Percentiles rank a stretch among this genome's conserved stretches.
Evolutionary conservation across 164 flowering plant genomes (phyloP).

Genomic region (Liriodendron chinense): DNA sequence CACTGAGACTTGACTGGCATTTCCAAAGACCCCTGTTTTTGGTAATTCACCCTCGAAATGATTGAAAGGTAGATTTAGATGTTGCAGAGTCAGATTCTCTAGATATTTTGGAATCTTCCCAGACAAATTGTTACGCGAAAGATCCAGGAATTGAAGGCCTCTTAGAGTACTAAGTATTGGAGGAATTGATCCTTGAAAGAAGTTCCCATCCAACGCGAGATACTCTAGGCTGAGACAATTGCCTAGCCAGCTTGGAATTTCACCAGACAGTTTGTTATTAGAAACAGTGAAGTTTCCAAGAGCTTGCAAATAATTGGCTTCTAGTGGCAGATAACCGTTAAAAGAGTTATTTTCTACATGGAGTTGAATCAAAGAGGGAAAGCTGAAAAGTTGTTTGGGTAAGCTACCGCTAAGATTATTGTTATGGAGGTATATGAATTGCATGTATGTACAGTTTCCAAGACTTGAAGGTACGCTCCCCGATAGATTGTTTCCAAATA

Average conservation of each 20-base stretch:
- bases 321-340: background rate
- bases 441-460: background rate
- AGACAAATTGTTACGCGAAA: background rate
- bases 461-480: conserved; percentile 14
- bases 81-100: background rate
- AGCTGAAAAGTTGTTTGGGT: background rate
- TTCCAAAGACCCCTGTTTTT: background rate
- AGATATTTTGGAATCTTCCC: background rate
- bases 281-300: background rate
- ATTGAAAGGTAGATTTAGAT: background rate
- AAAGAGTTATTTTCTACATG: background rate
- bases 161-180: background rate
- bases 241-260: background rate
- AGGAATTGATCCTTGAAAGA: background rate
- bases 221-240: background rate
- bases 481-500: conserved; percentile 7
- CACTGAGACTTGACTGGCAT: background rate
- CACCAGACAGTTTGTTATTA: background rate
- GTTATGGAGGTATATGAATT: background rate
- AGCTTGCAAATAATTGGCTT: background rate
- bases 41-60: background rate
- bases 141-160: background rate
- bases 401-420: background rate
- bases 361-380: background rate
- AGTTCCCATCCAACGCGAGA: background rate